These are phyloP conservation scores for Phyllosticta citriasiana DNA, from an alignment of 2,329 filamentous ascomycete genomes.

Conservation along the genomic window DNA sequence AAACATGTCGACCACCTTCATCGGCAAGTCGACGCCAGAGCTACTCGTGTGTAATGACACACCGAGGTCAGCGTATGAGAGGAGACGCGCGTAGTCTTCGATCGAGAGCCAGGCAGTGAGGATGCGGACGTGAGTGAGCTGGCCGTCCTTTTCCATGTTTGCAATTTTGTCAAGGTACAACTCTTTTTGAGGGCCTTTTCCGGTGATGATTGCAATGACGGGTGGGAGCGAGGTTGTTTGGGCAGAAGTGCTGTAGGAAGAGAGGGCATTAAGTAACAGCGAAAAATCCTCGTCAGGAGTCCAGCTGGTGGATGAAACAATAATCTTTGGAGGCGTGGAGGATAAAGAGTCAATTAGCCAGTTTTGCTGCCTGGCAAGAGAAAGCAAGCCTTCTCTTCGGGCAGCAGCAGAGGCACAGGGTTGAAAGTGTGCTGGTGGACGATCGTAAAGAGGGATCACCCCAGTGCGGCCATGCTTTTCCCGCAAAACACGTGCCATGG, in stretches of 20 bases:
- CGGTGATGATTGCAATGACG: conserved; percentile 85
- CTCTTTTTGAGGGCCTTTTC: conserved; percentile 77
- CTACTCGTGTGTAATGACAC: conserved; percentile 88
- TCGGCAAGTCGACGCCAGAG: conserved; percentile 89
- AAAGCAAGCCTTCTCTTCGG: conserved; percentile 23
- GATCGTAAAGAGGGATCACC: conserved; percentile 56
- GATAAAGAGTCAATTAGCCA: conserved; percentile 47
- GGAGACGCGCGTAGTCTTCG: conserved; percentile 71
- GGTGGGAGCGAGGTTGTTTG: conserved; percentile 45
- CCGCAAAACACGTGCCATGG: conserved; percentile 69
- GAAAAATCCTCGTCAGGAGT: conserved; percentile 94
- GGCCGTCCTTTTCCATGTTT: conserved; percentile 49
- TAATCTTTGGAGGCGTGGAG: conserved; percentile 47
- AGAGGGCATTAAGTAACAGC: conserved; percentile 72
- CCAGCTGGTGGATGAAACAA: conserved; percentile 95
- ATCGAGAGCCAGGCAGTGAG: conserved; percentile 77
- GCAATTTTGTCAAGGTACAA: conserved; percentile 61
- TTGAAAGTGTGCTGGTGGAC: conserved; percentile 73
- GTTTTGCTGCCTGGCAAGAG: conserved; percentile 47
- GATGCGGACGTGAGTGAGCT: conserved; percentile 61
- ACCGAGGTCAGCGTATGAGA: conserved; percentile 79
- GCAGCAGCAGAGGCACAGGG: conserved; percentile 45
- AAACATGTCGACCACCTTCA: conserved; percentile 99
- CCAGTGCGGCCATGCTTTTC: conserved; percentile 22
- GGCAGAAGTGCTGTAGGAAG: conserved; percentile 54